Base-by-base conservation (phyloP, 2,329 filamentous ascomycete species). In the Cladosporium halotolerans region DNA sequence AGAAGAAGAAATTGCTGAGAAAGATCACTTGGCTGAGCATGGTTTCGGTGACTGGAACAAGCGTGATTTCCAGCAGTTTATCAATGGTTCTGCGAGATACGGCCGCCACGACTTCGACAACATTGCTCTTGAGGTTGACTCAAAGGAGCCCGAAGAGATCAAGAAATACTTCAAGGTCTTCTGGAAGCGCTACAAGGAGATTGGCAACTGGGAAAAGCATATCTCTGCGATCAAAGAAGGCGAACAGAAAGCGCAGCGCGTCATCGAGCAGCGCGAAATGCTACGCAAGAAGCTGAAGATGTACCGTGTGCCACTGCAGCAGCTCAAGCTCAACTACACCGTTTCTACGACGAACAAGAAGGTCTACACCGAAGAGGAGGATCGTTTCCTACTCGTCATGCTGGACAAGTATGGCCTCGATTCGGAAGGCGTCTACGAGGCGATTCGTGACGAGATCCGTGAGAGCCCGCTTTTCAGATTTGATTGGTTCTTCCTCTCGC, bases 301-400 rank as follows among this genome's bases (percentile, higher is more conserved):
- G 77, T 97, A 96, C 69, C 87, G 93, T n/a, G 92, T 97, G 46
- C 95, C 93, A 19, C 79, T 99, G 13, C 93, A 99, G 70, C 93
- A 99, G 72, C 83, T 99, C 65, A 96, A 96, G 77, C 90, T 99
- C 76, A 97, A 96, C 74, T 99, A 99, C 72, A 96, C 91, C 0
- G 93, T 99, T 28, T 96, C 90, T 6, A 99, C 93, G 2, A 99
- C 95, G 9, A 99, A 99, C 81, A 99, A 99, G 77, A 99, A 99
- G 76, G 91, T 99, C 1, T 99, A 99, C 69, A 97, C 91, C 0
- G 95, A 99, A 68, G 93, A 99, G 68, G 93, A 99, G 70, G 93
- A 99, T 68, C 83, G 93, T 3, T 99, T 99, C 73, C 73, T 99
- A 49, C 79, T 99, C 33, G 92, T 99, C 46, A 86, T 96, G 73